These are phyloP conservation scores for Tricholoma bakamatsutake DNA, from an alignment of 768 basidiomycete genomes.

Conservation along the genomic window DNA sequence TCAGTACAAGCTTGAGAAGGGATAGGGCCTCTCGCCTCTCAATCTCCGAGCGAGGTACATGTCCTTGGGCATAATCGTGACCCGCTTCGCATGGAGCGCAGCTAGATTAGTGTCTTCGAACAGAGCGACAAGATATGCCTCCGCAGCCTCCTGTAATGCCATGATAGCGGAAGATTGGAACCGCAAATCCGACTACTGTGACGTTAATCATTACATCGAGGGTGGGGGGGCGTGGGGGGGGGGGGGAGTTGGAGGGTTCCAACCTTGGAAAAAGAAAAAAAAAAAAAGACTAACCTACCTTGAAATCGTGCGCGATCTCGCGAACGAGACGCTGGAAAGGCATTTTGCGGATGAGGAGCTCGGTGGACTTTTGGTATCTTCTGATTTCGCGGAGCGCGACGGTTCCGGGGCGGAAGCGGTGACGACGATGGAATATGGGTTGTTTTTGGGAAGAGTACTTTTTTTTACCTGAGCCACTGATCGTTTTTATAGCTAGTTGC, in stretches of 20 bases:
- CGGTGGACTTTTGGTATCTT: constrained; percentile 85
- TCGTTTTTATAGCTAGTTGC: background rate
- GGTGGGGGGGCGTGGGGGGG: no score
- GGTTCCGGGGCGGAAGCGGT: constrained; percentile 46
- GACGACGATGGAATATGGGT: background rate
- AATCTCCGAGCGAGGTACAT: constrained; percentile 72
- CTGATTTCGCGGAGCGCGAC: constrained; percentile 89
- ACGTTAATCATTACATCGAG: no score
- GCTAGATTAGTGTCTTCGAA: constrained; percentile 81
- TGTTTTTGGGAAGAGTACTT: no score
- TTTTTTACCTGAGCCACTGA: no score
- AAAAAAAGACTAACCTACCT: no score
- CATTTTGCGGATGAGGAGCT: constrained; percentile 81
- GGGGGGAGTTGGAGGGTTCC: no score
- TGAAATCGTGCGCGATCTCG: constrained; percentile 91
- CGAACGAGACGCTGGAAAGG: constrained; percentile 88
- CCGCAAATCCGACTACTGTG: constrained; percentile 59
- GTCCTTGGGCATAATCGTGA: constrained; percentile 82
- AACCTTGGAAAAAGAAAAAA: no score
- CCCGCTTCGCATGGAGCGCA: constrained; percentile 81
- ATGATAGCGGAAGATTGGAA: constrained; percentile 88
- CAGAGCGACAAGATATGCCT: constrained; percentile 70
- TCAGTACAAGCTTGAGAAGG: background rate
- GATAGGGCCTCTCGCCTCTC: constrained; percentile 54
- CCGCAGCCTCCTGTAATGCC: constrained; percentile 81